Base-by-base conservation (phyloP, 306 rosid genomes). In the Begonia peltatifolia region DNA sequence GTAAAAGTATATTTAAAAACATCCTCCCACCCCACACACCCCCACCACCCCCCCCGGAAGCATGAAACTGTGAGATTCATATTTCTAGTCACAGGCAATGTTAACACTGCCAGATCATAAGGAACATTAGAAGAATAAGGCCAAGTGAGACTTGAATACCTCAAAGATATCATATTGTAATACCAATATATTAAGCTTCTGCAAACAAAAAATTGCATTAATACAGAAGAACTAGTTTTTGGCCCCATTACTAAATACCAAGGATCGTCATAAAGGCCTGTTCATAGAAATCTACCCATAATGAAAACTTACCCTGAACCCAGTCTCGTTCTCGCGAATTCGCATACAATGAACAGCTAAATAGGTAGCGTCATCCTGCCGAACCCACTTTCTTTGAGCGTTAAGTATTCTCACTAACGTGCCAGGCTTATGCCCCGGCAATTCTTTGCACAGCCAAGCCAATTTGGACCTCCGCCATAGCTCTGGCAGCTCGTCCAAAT, bases 321-420 rank as follows among this genome's bases (percentile, higher is more conserved):
- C 87, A 4, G 89, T 55, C 43, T 84, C 90, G 18, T 89, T 84
- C 67, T 89, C 95, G 1, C 95, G 90, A 72, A 89, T 74, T 43
- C 95, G 77, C 81, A 82, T 60, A 72, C 93, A 89, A 56, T 89
- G 97, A 61, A 82, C 82, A 1, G 71, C 67, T 9, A 84, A 61
- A 69, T 89, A 89, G 12, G 94, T 76, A 3, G 77, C 75, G 2
- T 74, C 84, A 6, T 74, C 80, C 38, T 84, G 95, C 63, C 65
- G 76, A 72, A 84, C 30, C 97, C 97, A 89, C 52, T 89, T 89
- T 67, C 20, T 76, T 76, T 89, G 95, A 15, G 70, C 97, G 53
- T 84, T 89, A 42, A 89, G 84, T 49, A 89, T 63, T 52, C 81
- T 69, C 11, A 56, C 56, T 36, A 78, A 44, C 9, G 84, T 71